phyloP scores from a whole-genome alignment of 257 asterid genomes.

The Leptodermis oblonga region DNA sequence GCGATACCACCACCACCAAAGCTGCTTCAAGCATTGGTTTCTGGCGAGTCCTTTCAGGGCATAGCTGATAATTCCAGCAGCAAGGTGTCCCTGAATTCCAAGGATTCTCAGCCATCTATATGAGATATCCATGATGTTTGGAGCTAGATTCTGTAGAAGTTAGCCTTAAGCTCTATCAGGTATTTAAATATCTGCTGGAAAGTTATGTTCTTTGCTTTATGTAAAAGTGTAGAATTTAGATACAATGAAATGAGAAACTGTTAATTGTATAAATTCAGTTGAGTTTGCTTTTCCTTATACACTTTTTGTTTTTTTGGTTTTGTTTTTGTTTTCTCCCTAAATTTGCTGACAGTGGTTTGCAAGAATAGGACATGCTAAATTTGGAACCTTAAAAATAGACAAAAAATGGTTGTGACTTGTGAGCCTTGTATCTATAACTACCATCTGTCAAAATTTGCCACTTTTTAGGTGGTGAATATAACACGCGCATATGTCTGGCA shows the following conservation, averaged over 20 bases:
- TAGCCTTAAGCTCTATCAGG: neutral
- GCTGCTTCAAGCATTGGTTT: slow-evolving; percentile 78
- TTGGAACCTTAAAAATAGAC: slow-evolving; percentile 4
- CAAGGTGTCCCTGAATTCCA: slow-evolving; percentile 29
- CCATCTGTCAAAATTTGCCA: slow-evolving; percentile 45
- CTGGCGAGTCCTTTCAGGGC: slow-evolving; percentile 74
- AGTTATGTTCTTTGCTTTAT: neutral
- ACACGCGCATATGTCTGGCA: slow-evolving; percentile 18
- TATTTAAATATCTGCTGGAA: neutral
- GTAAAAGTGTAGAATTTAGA: neutral
- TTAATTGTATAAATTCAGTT: neutral
- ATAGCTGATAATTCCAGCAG: slow-evolving; percentile 36
- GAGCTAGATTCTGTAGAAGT: neutral
- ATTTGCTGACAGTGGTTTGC: neutral
- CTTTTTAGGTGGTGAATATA: slow-evolving; percentile 24
- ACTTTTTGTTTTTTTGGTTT: neutral
- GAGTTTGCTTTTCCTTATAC: neutral
- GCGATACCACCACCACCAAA: slow-evolving; percentile 60
- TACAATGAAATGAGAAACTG: neutral
- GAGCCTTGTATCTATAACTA: slow-evolving; percentile 15
- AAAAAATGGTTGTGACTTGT: slow-evolving; percentile 13
- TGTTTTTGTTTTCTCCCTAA: neutral
- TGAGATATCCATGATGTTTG: slow-evolving; percentile 11
- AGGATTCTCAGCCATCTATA: slow-evolving; percentile 13
- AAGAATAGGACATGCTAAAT: neutral